These are phyloP conservation scores for Furcasterigmium sp. DNA, from an alignment of 2,329 filamentous ascomycete species.

Conservation along the genomic window DNA sequence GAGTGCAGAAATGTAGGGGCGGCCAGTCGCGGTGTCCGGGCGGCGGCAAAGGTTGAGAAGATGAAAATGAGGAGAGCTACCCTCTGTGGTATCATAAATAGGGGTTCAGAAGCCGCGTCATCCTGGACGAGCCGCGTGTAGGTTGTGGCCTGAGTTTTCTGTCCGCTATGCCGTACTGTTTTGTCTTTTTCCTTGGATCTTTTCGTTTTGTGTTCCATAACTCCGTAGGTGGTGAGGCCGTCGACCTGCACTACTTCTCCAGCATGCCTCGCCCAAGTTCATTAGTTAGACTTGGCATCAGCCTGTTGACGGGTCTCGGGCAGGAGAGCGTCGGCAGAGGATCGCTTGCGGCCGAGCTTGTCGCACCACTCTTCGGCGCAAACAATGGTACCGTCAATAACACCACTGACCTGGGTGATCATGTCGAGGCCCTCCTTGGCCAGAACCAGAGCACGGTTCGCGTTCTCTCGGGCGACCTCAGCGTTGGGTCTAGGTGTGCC, in stretches of 20 bases:
- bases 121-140: too few species aligned
- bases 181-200: too few species aligned
- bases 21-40: too few species aligned
- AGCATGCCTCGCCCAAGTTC: too few species aligned
- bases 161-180: too few species aligned
- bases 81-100: not conserved
- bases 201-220: too few species aligned
- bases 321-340: slow-evolving; percentile 15
- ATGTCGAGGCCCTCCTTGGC: slow-evolving; percentile 90
- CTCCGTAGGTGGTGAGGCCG: too few species aligned
- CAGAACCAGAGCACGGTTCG: slow-evolving; percentile 75
- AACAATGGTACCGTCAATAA: slow-evolving; percentile 82
- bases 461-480: slow-evolving; percentile 46
- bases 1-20: not conserved
- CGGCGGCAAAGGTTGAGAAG: not conserved
- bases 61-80: not conserved
- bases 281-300: slow-evolving; percentile 24
- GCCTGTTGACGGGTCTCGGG: slow-evolving; percentile 15
- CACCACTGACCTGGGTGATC: slow-evolving; percentile 84
- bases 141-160: too few species aligned
- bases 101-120: not conserved
- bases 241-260: too few species aligned
- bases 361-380: slow-evolving; percentile 92
- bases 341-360: slow-evolving; percentile 51
- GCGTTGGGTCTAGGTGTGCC: slow-evolving; percentile 26